A percentile compares a stretch with the other conserved stretches of the same genome.
Conservation (phyloP, 257 asterid genomes). For the Salvia rosmarinus region DNA sequence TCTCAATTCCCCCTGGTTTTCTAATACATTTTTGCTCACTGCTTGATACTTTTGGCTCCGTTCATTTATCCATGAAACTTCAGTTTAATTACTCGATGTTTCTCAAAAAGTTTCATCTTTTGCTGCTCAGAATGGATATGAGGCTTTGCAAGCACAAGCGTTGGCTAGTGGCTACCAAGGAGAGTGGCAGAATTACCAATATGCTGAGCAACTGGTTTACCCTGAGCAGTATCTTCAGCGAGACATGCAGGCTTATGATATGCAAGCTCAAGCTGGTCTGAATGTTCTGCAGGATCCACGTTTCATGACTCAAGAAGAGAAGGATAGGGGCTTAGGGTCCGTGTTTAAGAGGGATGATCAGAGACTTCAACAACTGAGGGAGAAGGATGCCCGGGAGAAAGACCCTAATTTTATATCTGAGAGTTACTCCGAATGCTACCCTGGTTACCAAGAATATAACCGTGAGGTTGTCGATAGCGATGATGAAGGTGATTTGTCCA, state of each 20-base stretch:
- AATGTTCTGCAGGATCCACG: constrained; percentile 67
- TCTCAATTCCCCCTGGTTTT: background rate
- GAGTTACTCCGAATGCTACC: constrained; percentile 99
- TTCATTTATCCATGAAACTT: background rate
- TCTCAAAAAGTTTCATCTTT: constrained; percentile 17
- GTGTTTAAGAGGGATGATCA: constrained; percentile 97
- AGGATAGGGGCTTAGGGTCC: constrained; percentile 97
- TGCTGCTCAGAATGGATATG: constrained; percentile 68
- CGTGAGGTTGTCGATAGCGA: constrained; percentile 96
- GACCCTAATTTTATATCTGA: constrained; percentile 98
- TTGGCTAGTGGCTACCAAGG: constrained; percentile 73
- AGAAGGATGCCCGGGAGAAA: constrained; percentile 93
- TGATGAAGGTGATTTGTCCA: constrained; percentile 91
- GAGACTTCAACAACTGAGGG: constrained; percentile 91
- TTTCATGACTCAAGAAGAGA: constrained; percentile 96
- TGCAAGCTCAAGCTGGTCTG: constrained; percentile 67
- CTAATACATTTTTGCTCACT: background rate
- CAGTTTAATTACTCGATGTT: constrained; percentile 14
- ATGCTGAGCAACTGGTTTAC: constrained; percentile 82
- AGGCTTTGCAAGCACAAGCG: constrained; percentile 76
- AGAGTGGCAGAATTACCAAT: constrained; percentile 96
- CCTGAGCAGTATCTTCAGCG: constrained; percentile 91
- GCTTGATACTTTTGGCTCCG: background rate
- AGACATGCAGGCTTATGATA: constrained; percentile 70
- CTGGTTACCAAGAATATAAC: constrained; percentile 96